Evolutionary conservation across 805 yeast species (phyloP), one percentile per base, ranked within the genome.

Genomic region (Lipomyces sp.): DNA sequence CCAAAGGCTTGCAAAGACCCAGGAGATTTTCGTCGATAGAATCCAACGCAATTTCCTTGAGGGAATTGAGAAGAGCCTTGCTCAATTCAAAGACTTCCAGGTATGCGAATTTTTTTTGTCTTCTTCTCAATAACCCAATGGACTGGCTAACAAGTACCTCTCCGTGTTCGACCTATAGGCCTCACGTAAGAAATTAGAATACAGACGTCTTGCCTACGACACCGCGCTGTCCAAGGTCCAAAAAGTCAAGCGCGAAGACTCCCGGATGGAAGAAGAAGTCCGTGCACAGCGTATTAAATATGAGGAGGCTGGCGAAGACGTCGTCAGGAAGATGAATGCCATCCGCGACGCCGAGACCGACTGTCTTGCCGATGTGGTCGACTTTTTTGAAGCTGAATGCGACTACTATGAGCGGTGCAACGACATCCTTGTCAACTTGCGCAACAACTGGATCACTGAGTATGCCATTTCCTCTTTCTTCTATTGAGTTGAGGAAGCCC

Each of bases 271-370:
- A 18, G 63, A 60, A 43, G 63, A 60, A 49, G 60, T 58, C 14
- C 63, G 63, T 26, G 55, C 54, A 10, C 63, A 61, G 42, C 31
- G 60, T 16, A 54, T 54, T 35, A 60, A 60, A 43, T 60, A 55
- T 44, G 60, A 60, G 39, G 63, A 60, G 43, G 49, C 62, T 11
- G 53, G 56, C 21, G 63, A 60, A 18, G 62, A 60, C 33, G 63
- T 60, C 31, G 46, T 51, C 29, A 53, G 52, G 42, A 55, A 54
- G 19, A 60, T 60, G 63, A 47, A 53, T 39, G 43, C 53, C 26
- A 49, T 58, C 35, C 54, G 58, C 33, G 61, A 58, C 21, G 61
- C 58, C 19, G 61, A 58, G 40, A 33, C 31, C 33, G 59, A 55
- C 45, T 28, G 39, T 19, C 48, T 51, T 38, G 41, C 43, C 11